Base-by-base conservation (phyloP, 805 yeast genomes). In the Candida orba region DNA sequence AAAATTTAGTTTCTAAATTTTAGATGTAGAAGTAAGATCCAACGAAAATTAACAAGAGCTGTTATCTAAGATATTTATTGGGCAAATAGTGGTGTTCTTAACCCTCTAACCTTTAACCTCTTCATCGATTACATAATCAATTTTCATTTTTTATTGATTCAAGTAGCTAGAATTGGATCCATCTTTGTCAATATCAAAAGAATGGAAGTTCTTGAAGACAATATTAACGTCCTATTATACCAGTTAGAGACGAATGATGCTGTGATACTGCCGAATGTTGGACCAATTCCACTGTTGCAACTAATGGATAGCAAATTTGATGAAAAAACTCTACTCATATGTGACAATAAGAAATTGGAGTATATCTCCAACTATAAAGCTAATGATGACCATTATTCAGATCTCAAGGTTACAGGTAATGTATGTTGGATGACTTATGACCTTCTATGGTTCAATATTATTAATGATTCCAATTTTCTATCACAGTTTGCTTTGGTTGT, bases 381-480 rank as follows among this genome's bases (percentile, higher is more conserved):
- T 23, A 35, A 36, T n/a, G 31, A 33, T 12, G 33, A 34, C 10
- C 7, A 22, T 13, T 43, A 43, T 13, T 14, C 17, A 10, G 39
- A 34, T 12, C 4, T n/a, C 3, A n/a, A n/a, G n/a, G 15, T 6
- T 5, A 13, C 15, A 5, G 43, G 39, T 17, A 32, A 24, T 32
- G 34, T 36, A 4, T 12, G 15, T 18, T 43, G 46, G 43, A 25
- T 43, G 34, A 24, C 34, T 2, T 43, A 39, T 29, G 46, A 43
- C 15, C 13, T 43, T 23, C 17, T 39, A 14, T 39, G 40, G 40
- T 36, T n/a, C 14, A 35, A 36, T 4, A 9, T 43, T 9, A 4
- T 22, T 3, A 37, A 35, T 10, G 23, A 39, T 17, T 5, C 17
- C 8, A 7, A 31, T 6, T 43, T 32, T 14, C 8, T 43, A 6